A percentile compares a stretch with the other conserved stretches of the same genome.
Evolutionary conservation across 495 filamentous ascomycete species (phyloP).

Genomic region (Penicillium paxilli): DNA sequence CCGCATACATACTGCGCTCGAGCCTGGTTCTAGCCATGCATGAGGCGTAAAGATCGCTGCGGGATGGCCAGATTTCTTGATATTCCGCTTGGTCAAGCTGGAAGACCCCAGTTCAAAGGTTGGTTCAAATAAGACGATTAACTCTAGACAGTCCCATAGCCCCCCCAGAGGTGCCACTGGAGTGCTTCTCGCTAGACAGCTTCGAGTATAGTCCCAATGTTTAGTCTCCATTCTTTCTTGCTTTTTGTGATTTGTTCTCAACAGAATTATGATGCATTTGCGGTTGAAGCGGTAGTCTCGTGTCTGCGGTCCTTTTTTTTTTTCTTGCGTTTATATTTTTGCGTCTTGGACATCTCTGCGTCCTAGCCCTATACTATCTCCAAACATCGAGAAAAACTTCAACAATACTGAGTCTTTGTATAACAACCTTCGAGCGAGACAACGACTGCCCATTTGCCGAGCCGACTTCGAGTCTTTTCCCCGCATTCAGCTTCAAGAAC

Average conservation of each 20-base stretch:
- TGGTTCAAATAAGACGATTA: background rate
- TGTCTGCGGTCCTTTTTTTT: background rate
- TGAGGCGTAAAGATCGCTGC: background rate
- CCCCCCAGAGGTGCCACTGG: background rate
- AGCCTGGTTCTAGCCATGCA: background rate
- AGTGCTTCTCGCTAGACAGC: background rate
- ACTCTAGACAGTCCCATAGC: background rate
- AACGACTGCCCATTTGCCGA: too few relatives aligned
- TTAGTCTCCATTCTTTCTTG: slow-evolving; percentile 5
- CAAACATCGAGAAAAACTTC: background rate
- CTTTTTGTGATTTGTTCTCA: background rate
- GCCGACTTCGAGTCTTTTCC: background rate
- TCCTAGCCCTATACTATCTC: background rate
- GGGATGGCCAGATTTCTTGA: background rate
- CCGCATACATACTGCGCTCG: background rate
- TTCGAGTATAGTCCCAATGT: slow-evolving; percentile 1
- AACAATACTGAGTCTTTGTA: background rate
- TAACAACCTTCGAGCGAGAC: background rate
- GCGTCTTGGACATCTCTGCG: background rate
- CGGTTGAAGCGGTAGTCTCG: background rate
- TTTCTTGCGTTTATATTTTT: background rate
- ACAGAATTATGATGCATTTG: slow-evolving; percentile 1
- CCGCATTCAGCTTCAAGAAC: background rate
- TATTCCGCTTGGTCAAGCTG: background rate
- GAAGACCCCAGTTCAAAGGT: background rate